phyloP scores from a whole-genome alignment of 2,329 filamentous ascomycete species.

The Aspergillus latus region DNA sequence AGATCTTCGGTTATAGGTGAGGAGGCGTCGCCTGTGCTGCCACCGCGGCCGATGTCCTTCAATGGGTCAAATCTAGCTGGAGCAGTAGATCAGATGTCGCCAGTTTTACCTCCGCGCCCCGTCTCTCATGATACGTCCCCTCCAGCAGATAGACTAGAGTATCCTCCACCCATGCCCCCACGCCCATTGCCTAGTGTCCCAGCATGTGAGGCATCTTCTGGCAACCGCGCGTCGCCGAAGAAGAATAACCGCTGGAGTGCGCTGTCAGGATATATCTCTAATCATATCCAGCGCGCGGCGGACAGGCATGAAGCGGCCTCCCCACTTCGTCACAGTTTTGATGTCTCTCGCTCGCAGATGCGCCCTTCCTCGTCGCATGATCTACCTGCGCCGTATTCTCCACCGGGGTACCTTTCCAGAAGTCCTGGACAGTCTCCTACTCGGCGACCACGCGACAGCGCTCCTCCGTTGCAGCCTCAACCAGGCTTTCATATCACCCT shows the following conservation, averaged over 20 bases:
- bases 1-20: neutral
- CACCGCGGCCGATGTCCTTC: no score
- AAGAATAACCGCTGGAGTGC: constrained; percentile 33
- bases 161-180: constrained; percentile 4
- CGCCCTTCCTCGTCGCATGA: constrained; percentile 26
- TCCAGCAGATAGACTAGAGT: neutral
- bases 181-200: constrained; percentile 34
- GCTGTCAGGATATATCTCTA: constrained; percentile 26
- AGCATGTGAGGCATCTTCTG: constrained; percentile 21
- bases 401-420: constrained; percentile 22
- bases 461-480: constrained; percentile 11
- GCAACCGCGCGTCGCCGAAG: constrained; percentile 15
- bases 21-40: neutral
- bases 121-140: constrained; percentile 1
- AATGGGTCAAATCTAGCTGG: no score
- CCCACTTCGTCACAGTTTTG: constrained; percentile 32
- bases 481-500: constrained; percentile 53
- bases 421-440: constrained; percentile 32
- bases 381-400: constrained; percentile 18
- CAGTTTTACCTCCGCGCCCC: no score
- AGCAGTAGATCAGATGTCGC: no score
- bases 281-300: constrained; percentile 16
- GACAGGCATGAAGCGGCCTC: constrained; percentile 26
- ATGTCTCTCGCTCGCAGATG: constrained; percentile 27
- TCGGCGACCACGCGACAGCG: constrained; percentile 16